These are phyloP conservation scores for Cadophora malorum DNA, from an alignment of 2,329 filamentous ascomycete genomes.

Conservation along the genomic window DNA sequence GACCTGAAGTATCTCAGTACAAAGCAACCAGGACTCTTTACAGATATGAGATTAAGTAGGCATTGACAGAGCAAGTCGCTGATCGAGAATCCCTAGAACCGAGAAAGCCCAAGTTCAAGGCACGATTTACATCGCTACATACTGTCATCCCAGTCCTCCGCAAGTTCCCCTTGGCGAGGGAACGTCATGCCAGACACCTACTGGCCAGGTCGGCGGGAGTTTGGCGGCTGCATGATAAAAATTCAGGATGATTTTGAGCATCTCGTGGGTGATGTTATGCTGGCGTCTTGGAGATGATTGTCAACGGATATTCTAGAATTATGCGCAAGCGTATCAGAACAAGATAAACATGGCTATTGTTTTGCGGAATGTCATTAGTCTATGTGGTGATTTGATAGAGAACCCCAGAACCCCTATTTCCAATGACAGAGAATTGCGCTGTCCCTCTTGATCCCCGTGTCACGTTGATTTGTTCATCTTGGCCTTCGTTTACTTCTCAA, in stretches of 20 bases:
- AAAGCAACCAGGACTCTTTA: too few relatives aligned
- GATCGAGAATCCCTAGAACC: background rate
- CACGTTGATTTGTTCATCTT: too few relatives aligned
- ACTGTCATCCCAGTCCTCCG: slow-evolving; percentile 19
- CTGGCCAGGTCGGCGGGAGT: slow-evolving; percentile 10
- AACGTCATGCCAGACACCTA: slow-evolving; percentile 29
- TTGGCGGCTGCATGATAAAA: background rate
- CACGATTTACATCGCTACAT: slow-evolving; percentile 14
- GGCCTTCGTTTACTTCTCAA: too few relatives aligned
- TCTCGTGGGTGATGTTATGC: background rate
- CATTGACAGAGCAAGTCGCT: background rate
- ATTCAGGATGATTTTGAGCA: background rate
- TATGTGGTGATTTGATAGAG: too few relatives aligned
- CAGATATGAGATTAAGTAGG: background rate
- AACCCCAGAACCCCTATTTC: too few relatives aligned
- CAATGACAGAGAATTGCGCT: too few relatives aligned
- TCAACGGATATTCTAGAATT: too few relatives aligned
- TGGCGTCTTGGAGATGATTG: background rate
- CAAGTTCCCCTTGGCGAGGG: slow-evolving; percentile 25
- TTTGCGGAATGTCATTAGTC: too few relatives aligned
- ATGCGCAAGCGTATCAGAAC: too few relatives aligned
- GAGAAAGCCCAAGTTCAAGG: slow-evolving; percentile 8
- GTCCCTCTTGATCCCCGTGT: too few relatives aligned
- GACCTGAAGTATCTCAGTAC: too few relatives aligned
- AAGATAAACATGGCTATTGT: too few relatives aligned